Conservation (phyloP, 139 green algal genomes). For the Tetraselmis chui region DNA sequence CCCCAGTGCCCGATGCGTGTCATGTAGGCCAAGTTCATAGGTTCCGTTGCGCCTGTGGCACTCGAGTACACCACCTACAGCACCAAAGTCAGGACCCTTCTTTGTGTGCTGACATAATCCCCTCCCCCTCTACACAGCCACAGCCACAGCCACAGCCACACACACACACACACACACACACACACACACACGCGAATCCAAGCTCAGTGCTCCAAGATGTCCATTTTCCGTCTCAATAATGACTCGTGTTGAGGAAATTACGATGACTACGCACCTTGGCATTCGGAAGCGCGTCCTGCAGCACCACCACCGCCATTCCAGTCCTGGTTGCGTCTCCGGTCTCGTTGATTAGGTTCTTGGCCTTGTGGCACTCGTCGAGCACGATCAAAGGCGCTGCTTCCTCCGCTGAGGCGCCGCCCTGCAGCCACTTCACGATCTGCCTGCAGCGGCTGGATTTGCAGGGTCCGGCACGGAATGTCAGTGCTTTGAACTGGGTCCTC, state of each 20-base stretch:
- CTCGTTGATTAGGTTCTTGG: conserved; percentile 78
- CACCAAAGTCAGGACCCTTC: not conserved
- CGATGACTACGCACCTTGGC: conserved; percentile 63
- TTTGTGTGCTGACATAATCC: too few species aligned
- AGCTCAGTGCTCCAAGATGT: too few species aligned
- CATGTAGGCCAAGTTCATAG: conserved; percentile 89
- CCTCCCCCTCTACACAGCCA: too few species aligned
- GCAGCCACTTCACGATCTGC: conserved; percentile 59
- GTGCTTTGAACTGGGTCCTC: too few species aligned
- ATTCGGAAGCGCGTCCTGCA: conserved; percentile 74
- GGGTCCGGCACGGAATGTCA: too few species aligned
- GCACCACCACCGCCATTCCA: conserved; percentile 56
- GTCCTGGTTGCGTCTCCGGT: conserved; percentile 50
- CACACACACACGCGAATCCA: too few species aligned
- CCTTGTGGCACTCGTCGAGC: conserved; percentile 82
- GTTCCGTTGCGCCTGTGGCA: conserved; percentile 81
- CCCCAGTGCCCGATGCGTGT: conserved; percentile 49
- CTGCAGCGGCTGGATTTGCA: not conserved
- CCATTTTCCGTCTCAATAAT: too few species aligned
- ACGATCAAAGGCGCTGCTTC: conserved; percentile 31
- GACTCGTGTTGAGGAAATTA: too few species aligned
- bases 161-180: too few species aligned
- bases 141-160: too few species aligned
- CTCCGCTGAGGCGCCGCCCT: not conserved
- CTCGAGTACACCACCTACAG: conserved; percentile 66